Base-by-base conservation (phyloP, 306 rosid genomes). In the Trifolium fragiferum region DNA sequence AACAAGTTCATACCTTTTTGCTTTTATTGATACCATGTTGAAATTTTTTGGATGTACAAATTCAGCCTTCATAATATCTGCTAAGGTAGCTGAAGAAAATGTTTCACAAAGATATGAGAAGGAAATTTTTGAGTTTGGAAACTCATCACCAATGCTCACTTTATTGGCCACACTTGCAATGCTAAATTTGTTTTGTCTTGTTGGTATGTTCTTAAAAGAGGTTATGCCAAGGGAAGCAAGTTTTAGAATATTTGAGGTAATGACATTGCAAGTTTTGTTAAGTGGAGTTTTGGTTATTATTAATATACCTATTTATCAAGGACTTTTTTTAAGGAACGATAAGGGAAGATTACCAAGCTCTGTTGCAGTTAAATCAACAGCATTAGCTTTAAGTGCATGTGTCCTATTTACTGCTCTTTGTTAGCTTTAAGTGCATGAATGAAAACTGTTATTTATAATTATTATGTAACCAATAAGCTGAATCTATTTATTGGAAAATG, bases 81-180 rank as follows among this genome's bases (percentile, higher is more conserved):
- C 87, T 6, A 91, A 91, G 82, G 88, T 84, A 9, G 74, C 78
- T 0, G 89, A 87, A 15, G 83, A 87, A 78, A 84, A 91, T 4
- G 91, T 61, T 66, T 84, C 86, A 5, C 68, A 82, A 59, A 15
- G 91, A 44, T 87, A 70, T 27, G 76, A 87, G 75, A 80, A 87
- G 35, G 91, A 89, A 32, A 66, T 87, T 0, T 87, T 87, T 84
- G 93, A 91, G 68, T 89, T 89, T 60, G 97, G 92, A 76, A 30
- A 51, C 61, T 78, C 92, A 10, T 80, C 97, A 21, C 23, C 90
- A 18, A 81, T 84, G 85, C 69, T 89, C 70, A 78, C 86, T 16
- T 1, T 86, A 7, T 25, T 91, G 11, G 58, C 95, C 68, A 86
- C 89, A 66, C 75, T 83, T 32, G 89, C 92, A 20, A 38, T 87